Base-by-base conservation (phyloP, 345 rosid species). In the Punica granatum region DNA sequence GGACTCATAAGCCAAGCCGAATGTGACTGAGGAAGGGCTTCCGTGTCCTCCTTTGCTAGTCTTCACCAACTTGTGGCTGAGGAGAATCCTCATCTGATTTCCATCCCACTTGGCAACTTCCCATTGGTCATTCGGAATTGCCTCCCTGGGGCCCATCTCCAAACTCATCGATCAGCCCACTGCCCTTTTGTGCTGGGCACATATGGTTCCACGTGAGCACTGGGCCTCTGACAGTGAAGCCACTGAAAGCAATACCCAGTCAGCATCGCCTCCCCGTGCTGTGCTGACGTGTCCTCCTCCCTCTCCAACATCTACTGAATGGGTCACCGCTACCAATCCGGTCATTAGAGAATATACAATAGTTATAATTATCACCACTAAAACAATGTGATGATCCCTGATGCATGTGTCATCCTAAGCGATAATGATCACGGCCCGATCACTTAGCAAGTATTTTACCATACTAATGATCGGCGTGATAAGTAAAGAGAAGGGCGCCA, bases 11-110 rank as follows among this genome's bases (percentile, higher is more conserved):
- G 58, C 13, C 58, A 51, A 37, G 25, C 10, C 33, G 19, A 1
- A 2, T 9, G 18, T 23, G 67, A 25, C 15, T 32, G 18, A 49
- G 26, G 39, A 32, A 60, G 11, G 62, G 41, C 36, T 51, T 23
- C 58, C 58, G 23, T 51, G 58, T 51, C 30, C 58, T 25, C n/a
- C n/a, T 51, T 7, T 0, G n/a, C 9, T 8, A 21, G 13, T 7
- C 58, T 51, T 51, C 30, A 3, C 58, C 14, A 31, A 49, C 43
- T 54, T 71, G 74, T 71, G 74, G 74, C 60, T 43, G 74, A 48
- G 64, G 35, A 65, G 46, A 41, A 60, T 60, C 59, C 64, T 66
- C 36, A 72, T 65, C 69, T 60, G n/a, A 25, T 46, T 60, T 30
- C 63, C 34, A 8, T 18, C 66, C 21, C 11, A 51, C 35, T 41